Base-by-base conservation (phyloP, 306 rosid genomes). In the Sicyos edulis region DNA sequence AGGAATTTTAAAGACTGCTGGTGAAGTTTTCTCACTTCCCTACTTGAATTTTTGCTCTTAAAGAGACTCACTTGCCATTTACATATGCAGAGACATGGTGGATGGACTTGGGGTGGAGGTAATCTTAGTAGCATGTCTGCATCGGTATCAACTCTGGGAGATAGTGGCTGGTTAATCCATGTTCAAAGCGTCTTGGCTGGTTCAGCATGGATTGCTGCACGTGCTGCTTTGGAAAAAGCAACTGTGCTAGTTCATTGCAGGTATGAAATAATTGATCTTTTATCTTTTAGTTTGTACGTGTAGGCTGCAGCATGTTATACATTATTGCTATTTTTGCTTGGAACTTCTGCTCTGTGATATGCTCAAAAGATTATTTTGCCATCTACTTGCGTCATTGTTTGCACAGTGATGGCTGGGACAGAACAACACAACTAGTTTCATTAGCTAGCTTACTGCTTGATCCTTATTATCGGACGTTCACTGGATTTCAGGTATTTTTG, bases 181-280 rank as follows among this genome's bases (percentile, higher is more conserved):
- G 83, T 93, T 75, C 99, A 93, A 62, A 86, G 74, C 81, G 82
- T 93, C 77, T 87, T 93, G 86, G 99, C 99, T 81, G 97, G 97
- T 76, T 89, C 97, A 56, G 89, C 89, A 74, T 93, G 99, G 99
- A 88, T 93, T 86, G 97, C 97, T 77, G 96, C 99, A 40, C 99
- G 95, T 45, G 87, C 89, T 83, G 91, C 78, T 78, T 78, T 91
- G 86, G 99, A 93, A 82, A 78, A 85, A 0, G 95, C 99, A 70
- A 88, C 99, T 12, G 99, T 93, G 75, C 97, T 93, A 76, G 95
- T 91, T 58, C 99, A 93, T 85, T 93, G 99, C 89, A 93, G 99
- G 99, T 93, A 67, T 71, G 75, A 29, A 29, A 61, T 67, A 51
- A 53, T 68, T 40, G 26, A 40, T 65, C 9, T 44, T 3, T 12